Conservation (phyloP, 352 stramenopile species). For the Nothophytophthora sp. region DNA sequence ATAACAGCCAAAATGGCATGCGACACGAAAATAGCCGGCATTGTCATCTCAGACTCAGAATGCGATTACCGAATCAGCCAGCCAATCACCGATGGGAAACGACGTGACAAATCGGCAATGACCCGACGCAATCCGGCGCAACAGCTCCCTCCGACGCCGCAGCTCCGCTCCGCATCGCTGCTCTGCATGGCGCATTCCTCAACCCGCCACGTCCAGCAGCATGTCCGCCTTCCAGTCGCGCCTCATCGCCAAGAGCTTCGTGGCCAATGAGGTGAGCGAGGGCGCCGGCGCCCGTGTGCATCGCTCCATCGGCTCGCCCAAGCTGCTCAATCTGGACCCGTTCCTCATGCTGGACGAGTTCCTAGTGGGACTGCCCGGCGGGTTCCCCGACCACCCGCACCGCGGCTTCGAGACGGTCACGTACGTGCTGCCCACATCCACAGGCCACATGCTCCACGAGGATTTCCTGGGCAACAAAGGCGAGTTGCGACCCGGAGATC, state of each 20-base stretch:
- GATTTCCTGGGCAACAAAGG: conserved; percentile 71
- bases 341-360: conserved; percentile 55
- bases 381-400: conserved; percentile 90
- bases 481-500: conserved; percentile 34
- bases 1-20: no score
- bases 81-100: no score
- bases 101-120: no score
- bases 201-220: background rate
- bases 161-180: no score
- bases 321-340: conserved; percentile 40
- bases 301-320: conserved; percentile 41
- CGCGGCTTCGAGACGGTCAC: conserved; percentile 91
- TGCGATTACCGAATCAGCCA: no score
- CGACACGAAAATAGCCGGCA: no score
- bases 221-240: conserved; percentile 26
- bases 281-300: conserved; percentile 44
- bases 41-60: no score
- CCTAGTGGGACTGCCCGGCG: conserved; percentile 46
- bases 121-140: no score
- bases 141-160: no score
- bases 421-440: conserved; percentile 69
- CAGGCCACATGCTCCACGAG: conserved; percentile 85
- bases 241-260: conserved; percentile 41
- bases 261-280: conserved; percentile 40
- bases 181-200: conserved; percentile 9